Base-by-base conservation (phyloP, 2,329 filamentous ascomycete genomes). In the Epichloe glyceriae region DNA sequence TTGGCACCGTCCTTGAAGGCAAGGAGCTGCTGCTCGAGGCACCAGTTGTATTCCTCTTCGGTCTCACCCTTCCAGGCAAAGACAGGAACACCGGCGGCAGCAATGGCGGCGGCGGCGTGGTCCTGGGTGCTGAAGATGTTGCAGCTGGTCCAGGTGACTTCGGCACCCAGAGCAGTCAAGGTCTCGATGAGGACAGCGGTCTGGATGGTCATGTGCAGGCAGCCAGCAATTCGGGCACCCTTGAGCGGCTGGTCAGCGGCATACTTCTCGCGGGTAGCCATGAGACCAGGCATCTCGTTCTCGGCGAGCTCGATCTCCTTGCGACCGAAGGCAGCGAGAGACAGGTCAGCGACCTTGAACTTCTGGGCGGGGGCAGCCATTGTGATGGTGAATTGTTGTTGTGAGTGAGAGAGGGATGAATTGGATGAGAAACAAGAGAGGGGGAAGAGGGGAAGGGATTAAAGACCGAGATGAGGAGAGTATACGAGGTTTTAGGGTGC, bases 51-150 rank as follows among this genome's bases (percentile, higher is more conserved):
- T 79, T 97, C 93, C 77, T 97, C 93, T 76, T 98, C 93, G 62
- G 91, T 95, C 87, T 98, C 93, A 67, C 90, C 78, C 73, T 82
- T 83, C 79, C 80, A 82, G 70, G 80, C 79, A 58, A 81, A 80
- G 64, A 98, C 91, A 64, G 91, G 90, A 59, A 94, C 85, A 70
- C 91, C 93, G 50, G 83, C 78, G 52, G 91, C 93, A 62, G 93
- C 93, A 74, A 98, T 96, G 70, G 93, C 93, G 60, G 93, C 90
- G 50, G 93, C 93, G 64, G 93, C 93, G 75, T 97, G 91, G 76
- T 97, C 93, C 75, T 96, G 91, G 63, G 91, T 97, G 70, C 86
- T 93, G 85, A 96, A 98, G 74, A 98, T 97, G 83, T 98, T 97
- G 86, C 93, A 98, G 63, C 86, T 93, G 55, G 91, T 86, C 93